Evolutionary conservation across 371 early-diverging fungal genomes (phyloP).

Genomic region (Mortierella polycephala): DNA sequence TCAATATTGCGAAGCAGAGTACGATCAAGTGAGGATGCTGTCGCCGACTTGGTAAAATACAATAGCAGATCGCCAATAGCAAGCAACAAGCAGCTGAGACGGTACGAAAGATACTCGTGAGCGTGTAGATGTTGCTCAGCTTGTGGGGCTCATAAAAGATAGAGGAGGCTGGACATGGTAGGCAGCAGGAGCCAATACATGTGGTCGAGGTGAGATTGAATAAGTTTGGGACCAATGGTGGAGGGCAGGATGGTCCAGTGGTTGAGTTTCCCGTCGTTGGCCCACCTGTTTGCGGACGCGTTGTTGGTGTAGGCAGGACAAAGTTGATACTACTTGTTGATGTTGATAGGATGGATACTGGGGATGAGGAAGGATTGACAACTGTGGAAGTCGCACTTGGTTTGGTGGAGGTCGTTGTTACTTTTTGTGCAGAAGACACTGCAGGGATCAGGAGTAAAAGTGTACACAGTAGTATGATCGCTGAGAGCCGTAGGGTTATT

Average conservation of each 20-base stretch:
- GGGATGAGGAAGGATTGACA: too few species aligned
- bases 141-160: slow-evolving; percentile 41
- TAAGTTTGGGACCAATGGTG: slow-evolving; percentile 28
- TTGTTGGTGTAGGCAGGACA: neutral
- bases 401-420: too few species aligned
- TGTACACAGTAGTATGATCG: too few species aligned
- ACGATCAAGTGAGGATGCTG: slow-evolving; percentile 48
- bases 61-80: slow-evolving; percentile 19
- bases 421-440: too few species aligned
- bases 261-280: slow-evolving; percentile 5
- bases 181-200: slow-evolving; percentile 32
- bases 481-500: too few species aligned
- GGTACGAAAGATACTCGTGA: slow-evolving; percentile 28
- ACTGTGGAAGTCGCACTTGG: too few species aligned
- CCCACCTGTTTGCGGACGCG: neutral
- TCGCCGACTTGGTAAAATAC: slow-evolving; percentile 41
- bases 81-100: slow-evolving; percentile 12
- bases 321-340: neutral
- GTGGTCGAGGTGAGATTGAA: slow-evolving; percentile 3
- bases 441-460: too few species aligned
- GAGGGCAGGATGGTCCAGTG: slow-evolving; percentile 21
- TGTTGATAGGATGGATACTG: neutral
- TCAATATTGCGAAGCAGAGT: slow-evolving; percentile 9
- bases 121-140: slow-evolving; percentile 22
- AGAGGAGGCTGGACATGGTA: slow-evolving; percentile 40